Percentiles rank a stretch among this genome's conserved stretches.
phyloP scores from a whole-genome alignment of 2,329 filamentous ascomycete genomes.

The Aspergillus vadensis region DNA sequence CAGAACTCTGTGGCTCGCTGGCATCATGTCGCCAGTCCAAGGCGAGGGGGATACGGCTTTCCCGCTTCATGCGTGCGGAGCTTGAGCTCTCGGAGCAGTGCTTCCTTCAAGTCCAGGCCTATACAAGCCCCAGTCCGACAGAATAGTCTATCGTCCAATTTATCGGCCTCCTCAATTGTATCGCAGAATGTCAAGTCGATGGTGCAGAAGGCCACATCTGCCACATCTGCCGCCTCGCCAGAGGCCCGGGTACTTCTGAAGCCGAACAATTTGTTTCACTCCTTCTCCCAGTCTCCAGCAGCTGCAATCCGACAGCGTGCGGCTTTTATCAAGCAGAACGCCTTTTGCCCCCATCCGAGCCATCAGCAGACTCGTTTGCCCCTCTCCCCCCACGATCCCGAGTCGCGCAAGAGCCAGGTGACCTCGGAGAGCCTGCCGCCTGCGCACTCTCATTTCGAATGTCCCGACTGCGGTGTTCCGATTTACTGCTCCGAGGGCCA shows the following conservation, averaged over 20 bases:
- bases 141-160: slow-evolving; percentile 3
- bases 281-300: slow-evolving; percentile 84
- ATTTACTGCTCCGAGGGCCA: slow-evolving; percentile 93
- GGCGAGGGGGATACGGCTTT: slow-evolving; percentile 27
- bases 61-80: slow-evolving; percentile 29
- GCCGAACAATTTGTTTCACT: slow-evolving; percentile 87
- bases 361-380: slow-evolving; percentile 75
- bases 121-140: slow-evolving; percentile 24
- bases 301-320: slow-evolving; percentile 84
- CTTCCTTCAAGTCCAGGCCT: slow-evolving; percentile 21
- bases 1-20: slow-evolving; percentile 26
- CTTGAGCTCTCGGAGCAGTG: slow-evolving; percentile 32
- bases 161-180: slow-evolving; percentile 7
- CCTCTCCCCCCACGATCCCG: slow-evolving; percentile 64
- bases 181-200: slow-evolving; percentile 22
- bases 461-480: slow-evolving; percentile 91
- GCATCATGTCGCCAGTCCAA: slow-evolving; percentile 27
- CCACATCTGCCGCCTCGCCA: slow-evolving; percentile 26
- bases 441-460: slow-evolving; percentile 87
- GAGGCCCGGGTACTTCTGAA: slow-evolving; percentile 54
- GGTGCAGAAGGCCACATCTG: slow-evolving; percentile 29
- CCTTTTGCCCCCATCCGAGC: slow-evolving; percentile 86
- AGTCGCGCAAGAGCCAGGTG: slow-evolving; percentile 57
- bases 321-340: slow-evolving; percentile 88
- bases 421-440: slow-evolving; percentile 59